These are phyloP conservation scores for Uronychia binucleata DNA, from an alignment of 73 alveolate species.

Conservation along the genomic window DNA sequence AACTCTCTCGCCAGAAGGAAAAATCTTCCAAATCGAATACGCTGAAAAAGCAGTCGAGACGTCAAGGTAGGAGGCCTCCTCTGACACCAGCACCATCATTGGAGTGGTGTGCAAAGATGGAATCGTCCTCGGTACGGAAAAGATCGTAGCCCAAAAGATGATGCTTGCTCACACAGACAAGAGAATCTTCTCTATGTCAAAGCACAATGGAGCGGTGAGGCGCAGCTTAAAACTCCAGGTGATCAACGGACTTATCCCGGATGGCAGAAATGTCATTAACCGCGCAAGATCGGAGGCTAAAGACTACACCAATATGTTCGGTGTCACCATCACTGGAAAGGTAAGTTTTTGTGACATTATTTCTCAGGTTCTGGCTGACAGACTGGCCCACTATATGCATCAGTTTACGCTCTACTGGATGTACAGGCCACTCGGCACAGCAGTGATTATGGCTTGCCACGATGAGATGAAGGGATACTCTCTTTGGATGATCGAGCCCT, in stretches of 20 bases:
- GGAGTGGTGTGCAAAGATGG: slow-evolving; percentile 95
- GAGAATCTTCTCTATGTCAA: slow-evolving; percentile 77
- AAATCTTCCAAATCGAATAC: slow-evolving; percentile 89
- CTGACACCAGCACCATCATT: neutral
- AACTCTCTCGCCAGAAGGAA: slow-evolving; percentile 90
- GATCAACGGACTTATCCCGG: slow-evolving; percentile 91
- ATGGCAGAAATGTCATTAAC: slow-evolving; percentile 83
- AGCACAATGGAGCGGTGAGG: slow-evolving; percentile 74
- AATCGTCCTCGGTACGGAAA: slow-evolving; percentile 88
- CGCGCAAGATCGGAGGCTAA: slow-evolving; percentile 92
- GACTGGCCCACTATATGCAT: slow-evolving; percentile 87
- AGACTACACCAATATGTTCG: slow-evolving; percentile 76
- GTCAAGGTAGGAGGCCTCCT: slow-evolving; percentile 53
- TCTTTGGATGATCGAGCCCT: slow-evolving; percentile 87
- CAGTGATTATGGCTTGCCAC: slow-evolving; percentile 74
- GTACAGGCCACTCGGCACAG: slow-evolving; percentile 91
- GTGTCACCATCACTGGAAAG: slow-evolving; percentile 77
- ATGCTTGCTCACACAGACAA: slow-evolving; percentile 90
- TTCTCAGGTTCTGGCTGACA: slow-evolving; percentile 70
- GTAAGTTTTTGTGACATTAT: slow-evolving; percentile 16
- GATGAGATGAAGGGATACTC: slow-evolving; percentile 77
- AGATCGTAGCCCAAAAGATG: slow-evolving; percentile 76
- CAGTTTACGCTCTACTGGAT: slow-evolving; percentile 82
- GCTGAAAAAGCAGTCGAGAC: slow-evolving; percentile 93
- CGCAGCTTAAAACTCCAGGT: slow-evolving; percentile 20